phyloP scores from a whole-genome alignment of 495 filamentous ascomycete species.

The Jackrogersella minutella region DNA sequence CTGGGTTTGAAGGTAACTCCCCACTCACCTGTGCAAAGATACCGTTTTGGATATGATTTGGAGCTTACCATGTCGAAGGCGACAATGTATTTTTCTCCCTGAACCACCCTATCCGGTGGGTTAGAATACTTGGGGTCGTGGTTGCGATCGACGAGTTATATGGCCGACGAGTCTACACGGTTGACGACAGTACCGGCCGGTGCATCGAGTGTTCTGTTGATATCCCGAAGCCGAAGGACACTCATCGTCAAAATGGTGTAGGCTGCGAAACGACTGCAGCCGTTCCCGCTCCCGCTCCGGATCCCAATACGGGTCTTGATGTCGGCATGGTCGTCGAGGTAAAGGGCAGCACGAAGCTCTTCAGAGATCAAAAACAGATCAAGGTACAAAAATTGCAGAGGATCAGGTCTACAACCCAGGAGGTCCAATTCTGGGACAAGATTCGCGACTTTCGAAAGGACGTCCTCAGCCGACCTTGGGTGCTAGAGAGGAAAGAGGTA shows the following conservation, averaged over 20 bases:
- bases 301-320: conserved; percentile 54
- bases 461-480: conserved; percentile 75
- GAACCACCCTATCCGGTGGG: conserved; percentile 92
- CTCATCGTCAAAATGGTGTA: conserved; percentile 1
- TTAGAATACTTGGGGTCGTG: conserved; percentile 78
- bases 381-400: conserved; percentile 70
- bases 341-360: conserved; percentile 75
- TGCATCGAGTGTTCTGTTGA: conserved; percentile 66
- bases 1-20: conserved; percentile 80
- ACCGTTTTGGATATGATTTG: background rate
- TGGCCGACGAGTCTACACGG: conserved; percentile 66
- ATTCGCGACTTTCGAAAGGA: conserved; percentile 67
- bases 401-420: conserved; percentile 71
- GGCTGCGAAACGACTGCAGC: background rate
- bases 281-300: conserved; percentile 5
- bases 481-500: conserved; percentile 62
- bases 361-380: conserved; percentile 70
- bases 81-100: conserved; percentile 78
- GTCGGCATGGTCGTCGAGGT: conserved; percentile 76
- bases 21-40: conserved; percentile 22
- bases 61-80: conserved; percentile 52
- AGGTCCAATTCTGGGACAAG: conserved; percentile 80
- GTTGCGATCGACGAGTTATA: conserved; percentile 75
- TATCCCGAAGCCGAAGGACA: conserved; percentile 28
- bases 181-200: conserved; percentile 88